Conservation (phyloP, 331 rosid species). For the Malus hybrid region DNA sequence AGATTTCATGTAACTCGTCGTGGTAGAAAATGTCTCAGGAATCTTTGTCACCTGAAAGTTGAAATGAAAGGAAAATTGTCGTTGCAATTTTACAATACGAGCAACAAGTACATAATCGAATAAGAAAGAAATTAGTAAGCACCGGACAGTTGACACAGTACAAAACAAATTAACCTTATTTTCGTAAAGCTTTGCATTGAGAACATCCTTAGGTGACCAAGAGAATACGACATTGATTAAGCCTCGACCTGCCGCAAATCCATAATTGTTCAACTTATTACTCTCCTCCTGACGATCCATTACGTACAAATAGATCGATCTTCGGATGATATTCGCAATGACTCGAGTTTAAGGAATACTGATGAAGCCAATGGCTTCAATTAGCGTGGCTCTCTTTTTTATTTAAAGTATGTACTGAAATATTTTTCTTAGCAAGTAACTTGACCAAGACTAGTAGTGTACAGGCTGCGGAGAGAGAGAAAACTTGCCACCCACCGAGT, state of each 20-base stretch:
- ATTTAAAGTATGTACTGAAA: no score
- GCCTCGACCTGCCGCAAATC: not conserved
- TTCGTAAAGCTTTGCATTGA: constrained; percentile 14
- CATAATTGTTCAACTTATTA: constrained; percentile 4
- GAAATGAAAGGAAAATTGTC: not conserved
- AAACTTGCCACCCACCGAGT: no score
- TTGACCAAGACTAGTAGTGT: no score
- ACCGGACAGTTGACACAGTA: no score
- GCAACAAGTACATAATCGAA: not conserved
- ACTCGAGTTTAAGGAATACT: not conserved
- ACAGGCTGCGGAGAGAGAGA: no score
- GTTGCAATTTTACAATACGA: no score
- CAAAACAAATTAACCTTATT: constrained; percentile 24
- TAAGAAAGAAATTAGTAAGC: not conserved
- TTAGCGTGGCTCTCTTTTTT: no score
- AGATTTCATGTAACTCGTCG: constrained; percentile 22
- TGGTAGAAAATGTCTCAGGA: constrained; percentile 28
- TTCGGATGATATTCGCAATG: not conserved
- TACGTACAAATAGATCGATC: not conserved
- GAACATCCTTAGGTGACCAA: constrained; percentile 41
- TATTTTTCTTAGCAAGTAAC: no score
- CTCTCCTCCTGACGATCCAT: not conserved
- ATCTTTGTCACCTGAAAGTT: constrained; percentile 30
- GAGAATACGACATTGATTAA: constrained; percentile 37
- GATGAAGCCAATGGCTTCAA: not conserved